Conservation (phyloP, 805 yeast species). For the Kazachstania kunashirensis region DNA sequence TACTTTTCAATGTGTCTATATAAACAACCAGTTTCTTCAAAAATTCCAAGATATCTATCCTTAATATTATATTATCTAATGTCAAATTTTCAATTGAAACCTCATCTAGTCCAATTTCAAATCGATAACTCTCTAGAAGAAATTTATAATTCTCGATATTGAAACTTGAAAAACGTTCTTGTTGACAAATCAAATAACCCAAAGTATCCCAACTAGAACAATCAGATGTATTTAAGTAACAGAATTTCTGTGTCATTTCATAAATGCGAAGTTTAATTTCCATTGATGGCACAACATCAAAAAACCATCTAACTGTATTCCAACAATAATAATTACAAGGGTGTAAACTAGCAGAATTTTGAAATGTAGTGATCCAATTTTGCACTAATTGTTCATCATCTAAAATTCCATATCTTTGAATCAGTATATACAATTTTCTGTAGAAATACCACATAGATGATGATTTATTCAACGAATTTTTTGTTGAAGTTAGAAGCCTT, state of each 20-base stretch:
- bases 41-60: not conserved
- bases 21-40: slow-evolving; percentile 4
- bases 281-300: slow-evolving; percentile 14
- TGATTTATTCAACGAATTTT: slow-evolving; percentile 31
- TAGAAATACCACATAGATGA: slow-evolving; percentile 32
- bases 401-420: not conserved
- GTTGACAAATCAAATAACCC: slow-evolving; percentile 14
- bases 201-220: slow-evolving; percentile 31
- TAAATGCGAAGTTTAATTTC: slow-evolving; percentile 8
- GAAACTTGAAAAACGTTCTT: not conserved
- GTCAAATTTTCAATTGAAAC: not conserved
- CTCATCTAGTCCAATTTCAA: not conserved
- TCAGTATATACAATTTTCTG: slow-evolving; percentile 21
- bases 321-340: slow-evolving; percentile 34
- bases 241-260: slow-evolving; percentile 16
- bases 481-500: slow-evolving; percentile 27
- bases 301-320: slow-evolving; percentile 30
- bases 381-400: slow-evolving; percentile 7
- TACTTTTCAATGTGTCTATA: slow-evolving; percentile 13
- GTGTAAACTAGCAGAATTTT: slow-evolving; percentile 27
- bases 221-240: slow-evolving; percentile 23
- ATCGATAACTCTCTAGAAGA: not conserved
- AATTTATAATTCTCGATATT: slow-evolving; percentile 9
- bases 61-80: not conserved
- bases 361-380: not conserved